These are phyloP conservation scores for Adansonia gregorii DNA, from an alignment of 441 rosid species.

Conservation along the genomic window DNA sequence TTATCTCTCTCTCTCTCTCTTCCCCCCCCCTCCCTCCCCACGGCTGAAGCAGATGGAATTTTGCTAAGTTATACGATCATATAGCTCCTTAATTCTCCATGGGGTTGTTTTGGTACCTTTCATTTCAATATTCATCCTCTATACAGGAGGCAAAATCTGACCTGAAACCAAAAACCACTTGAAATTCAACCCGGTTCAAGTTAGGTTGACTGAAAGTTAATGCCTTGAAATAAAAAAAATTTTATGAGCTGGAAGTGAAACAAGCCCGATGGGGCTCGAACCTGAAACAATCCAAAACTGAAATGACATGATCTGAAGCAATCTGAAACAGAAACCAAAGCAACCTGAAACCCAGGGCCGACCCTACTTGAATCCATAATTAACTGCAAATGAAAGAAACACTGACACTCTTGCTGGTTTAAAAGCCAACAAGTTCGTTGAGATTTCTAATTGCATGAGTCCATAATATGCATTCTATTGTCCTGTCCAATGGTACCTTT, in stretches of 20 bases:
- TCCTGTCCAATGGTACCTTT: background rate
- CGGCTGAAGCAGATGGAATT: background rate
- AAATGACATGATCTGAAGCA: background rate
- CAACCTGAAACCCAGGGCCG: background rate
- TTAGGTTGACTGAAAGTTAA: background rate
- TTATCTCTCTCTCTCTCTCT: background rate
- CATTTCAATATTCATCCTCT: background rate
- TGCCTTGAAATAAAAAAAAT: background rate
- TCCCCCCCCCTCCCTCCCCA: background rate
- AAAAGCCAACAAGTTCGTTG: background rate
- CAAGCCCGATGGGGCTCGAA: background rate
- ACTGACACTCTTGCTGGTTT: background rate
- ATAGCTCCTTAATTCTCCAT: background rate
- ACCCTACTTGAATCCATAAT: background rate
- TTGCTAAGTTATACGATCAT: background rate
- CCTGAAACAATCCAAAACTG: background rate
- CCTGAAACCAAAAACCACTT: constrained; percentile 10
- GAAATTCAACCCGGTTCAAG: background rate
- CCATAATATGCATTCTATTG: background rate
- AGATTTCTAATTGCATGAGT: background rate
- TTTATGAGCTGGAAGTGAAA: background rate
- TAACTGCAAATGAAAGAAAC: constrained; percentile 7
- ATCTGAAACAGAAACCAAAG: background rate
- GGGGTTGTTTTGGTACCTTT: background rate
- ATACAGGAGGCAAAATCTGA: background rate